Evolutionary conservation across 495 filamentous ascomycete species (phyloP), one percentile per base, ranked within the genome.

Genomic region (Pyrenopolyporus hunteri): DNA sequence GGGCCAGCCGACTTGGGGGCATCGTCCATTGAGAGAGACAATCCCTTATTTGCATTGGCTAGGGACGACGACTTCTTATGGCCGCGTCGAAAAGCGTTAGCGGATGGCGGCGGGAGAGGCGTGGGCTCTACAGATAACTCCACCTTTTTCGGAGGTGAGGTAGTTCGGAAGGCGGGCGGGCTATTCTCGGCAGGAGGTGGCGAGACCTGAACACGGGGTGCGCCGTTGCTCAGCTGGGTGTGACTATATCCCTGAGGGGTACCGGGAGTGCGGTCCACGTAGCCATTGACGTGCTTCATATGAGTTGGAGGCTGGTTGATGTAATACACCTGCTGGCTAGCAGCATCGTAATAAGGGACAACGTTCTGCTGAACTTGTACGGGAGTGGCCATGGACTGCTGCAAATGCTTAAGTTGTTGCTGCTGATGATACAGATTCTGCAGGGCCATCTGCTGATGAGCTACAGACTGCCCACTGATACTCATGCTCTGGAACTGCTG

Each of bases 11-110:
- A 81, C 73, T 86, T 89, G 16, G 79, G 77, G 6, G 77, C 73
- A 25, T 85, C 84, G 9, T 83, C 78, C 25, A 74, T 78, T 46
- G 83, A 73, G n/a, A 83, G 81, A 35, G 83, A 81, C 53, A 87
- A 77, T 16, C 77, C 74, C 69, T 83, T 87, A 65, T 82, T 78
- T 37, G 76, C 81, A 51, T 86, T 86, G 14, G 83, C 84, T 36
- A 92, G 85, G 2, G 93, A 93, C n/a, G 85, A 84, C 10, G 87
- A 84, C 83, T 97, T 97, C 76, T 92, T 92, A 76, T 98, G 92
- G 25, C 90, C 89, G 53, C 91, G 89, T 51, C 93, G 93, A 77
- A 96, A 97, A 11, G 91, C 89, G 64, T 88, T 91, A 29, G 86
- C 84, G 44, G 90, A 91, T 53, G 89, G 89, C 2, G 89, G 90